phyloP scores from a whole-genome alignment of 768 basidiomycete genomes.

The Mycena haematopus region DNA sequence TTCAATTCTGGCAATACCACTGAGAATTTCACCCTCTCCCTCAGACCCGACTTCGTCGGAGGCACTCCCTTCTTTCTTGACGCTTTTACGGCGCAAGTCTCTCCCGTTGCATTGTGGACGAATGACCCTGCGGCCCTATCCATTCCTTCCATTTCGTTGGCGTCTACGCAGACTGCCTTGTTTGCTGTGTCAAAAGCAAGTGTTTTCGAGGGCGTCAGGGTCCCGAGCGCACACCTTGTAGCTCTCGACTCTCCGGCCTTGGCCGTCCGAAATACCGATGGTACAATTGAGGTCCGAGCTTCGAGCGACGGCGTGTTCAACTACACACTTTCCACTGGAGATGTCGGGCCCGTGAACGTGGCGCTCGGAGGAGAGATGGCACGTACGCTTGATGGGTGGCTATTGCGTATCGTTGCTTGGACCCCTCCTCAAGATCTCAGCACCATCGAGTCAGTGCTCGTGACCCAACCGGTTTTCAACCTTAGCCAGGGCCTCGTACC shows the following conservation, averaged over 20 bases:
- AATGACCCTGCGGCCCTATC: slow-evolving; percentile 22
- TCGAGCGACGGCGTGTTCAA: slow-evolving; percentile 12
- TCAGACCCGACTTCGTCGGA: slow-evolving; percentile 16
- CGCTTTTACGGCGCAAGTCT: slow-evolving; percentile 23
- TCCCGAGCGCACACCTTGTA: slow-evolving; percentile 9
- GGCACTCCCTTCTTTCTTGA: slow-evolving; percentile 29
- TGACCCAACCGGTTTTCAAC: slow-evolving; percentile 21
- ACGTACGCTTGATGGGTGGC: slow-evolving; percentile 21
- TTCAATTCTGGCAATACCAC: slow-evolving; percentile 22
- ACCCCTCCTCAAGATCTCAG: slow-evolving; percentile 25
- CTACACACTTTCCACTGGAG: slow-evolving; percentile 16
- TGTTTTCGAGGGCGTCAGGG: slow-evolving; percentile 18
- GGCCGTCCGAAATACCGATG: slow-evolving; percentile 11
- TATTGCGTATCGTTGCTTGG: slow-evolving; percentile 27
- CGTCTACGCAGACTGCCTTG: slow-evolving; percentile 18
- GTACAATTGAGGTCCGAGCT: slow-evolving; percentile 20
- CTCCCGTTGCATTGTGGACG: slow-evolving; percentile 22
- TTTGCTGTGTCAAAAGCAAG: slow-evolving; percentile 20
- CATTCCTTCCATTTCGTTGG: slow-evolving; percentile 23
- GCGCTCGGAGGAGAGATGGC: slow-evolving; percentile 20
- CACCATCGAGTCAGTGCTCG: slow-evolving; percentile 19
- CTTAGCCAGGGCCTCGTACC: slow-evolving; percentile 26
- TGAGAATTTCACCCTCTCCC: slow-evolving; percentile 22
- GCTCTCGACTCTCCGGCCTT: slow-evolving; percentile 18
- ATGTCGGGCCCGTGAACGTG: slow-evolving; percentile 12